Conservation (phyloP, 805 yeast genomes). For the Candida odintsovae region DNA sequence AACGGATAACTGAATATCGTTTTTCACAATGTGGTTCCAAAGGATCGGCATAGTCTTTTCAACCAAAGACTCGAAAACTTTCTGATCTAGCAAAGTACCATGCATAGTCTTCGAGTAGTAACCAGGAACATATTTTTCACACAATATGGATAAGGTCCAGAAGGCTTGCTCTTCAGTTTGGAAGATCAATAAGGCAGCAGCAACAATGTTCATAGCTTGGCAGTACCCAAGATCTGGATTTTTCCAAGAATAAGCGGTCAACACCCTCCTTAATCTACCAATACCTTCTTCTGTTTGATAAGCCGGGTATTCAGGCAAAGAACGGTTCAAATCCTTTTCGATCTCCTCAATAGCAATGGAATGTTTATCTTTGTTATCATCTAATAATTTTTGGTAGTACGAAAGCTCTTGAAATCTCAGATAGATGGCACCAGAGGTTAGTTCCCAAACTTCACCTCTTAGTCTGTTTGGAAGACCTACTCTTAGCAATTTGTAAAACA, state of each 20-base stretch:
- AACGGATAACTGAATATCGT: conserved; percentile 88
- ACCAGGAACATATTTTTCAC: conserved; percentile 88
- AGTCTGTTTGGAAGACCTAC: conserved; percentile 93
- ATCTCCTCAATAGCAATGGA: conserved; percentile 93
- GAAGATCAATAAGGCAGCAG: conserved; percentile 70
- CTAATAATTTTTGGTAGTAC: conserved; percentile 53
- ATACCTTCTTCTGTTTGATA: conserved; percentile 87
- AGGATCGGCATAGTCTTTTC: conserved; percentile 84
- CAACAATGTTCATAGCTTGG: conserved; percentile 96
- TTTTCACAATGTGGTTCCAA: conserved; percentile 71
- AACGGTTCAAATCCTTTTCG: conserved; percentile 90
- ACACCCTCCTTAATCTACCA: conserved; percentile 72
- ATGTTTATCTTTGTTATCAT: conserved; percentile 52
- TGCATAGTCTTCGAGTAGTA: conserved; percentile 97
- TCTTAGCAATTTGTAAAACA: conserved; percentile 76
- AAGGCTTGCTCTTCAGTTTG: conserved; percentile 98
- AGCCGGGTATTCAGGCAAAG: conserved; percentile 93
- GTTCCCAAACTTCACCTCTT: conserved; percentile 96
- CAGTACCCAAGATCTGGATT: conserved; percentile 97
- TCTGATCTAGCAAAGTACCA: conserved; percentile 91
- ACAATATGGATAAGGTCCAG: conserved; percentile 78
- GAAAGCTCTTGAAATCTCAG: conserved; percentile 56
- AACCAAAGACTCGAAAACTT: conserved; percentile 86
- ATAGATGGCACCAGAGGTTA: conserved; percentile 81
- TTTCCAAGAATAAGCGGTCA: conserved; percentile 94